Evolutionary conservation across 225 moss, liverwort and hornwort genomes (phyloP).

Genomic region (Pseudoscleropodium purum): DNA sequence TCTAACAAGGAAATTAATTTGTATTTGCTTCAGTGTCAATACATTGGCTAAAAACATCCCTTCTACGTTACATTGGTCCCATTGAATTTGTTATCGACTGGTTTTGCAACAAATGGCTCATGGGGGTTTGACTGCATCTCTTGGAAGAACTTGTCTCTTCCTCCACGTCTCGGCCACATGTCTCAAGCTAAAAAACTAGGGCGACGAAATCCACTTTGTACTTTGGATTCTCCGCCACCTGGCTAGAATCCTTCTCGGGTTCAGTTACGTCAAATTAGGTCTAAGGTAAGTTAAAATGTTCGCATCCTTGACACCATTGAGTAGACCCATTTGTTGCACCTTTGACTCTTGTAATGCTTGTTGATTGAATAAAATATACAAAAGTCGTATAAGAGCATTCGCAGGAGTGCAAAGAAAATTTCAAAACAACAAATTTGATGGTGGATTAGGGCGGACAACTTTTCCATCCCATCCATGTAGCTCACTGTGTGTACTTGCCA

Average conservation of each 20-base stretch:
- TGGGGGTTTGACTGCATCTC: background rate
- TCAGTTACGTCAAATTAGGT: background rate
- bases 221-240: background rate
- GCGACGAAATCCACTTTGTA: background rate
- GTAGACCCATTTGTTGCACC: background rate
- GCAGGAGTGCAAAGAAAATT: background rate
- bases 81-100: background rate
- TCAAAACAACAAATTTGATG: background rate
- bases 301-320: background rate
- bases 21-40: background rate
- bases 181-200: background rate
- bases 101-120: background rate
- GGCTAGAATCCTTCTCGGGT: background rate
- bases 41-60: background rate
- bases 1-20: background rate
- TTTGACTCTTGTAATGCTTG: background rate
- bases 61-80: background rate
- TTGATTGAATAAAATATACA: background rate
- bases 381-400: background rate
- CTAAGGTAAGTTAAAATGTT: background rate
- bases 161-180: background rate
- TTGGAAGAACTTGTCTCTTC: background rate
- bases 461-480: background rate
- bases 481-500: too few species aligned
- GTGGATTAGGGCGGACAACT: background rate